phyloP scores from a whole-genome alignment of 768 basidiomycete genomes.

The Inosperma sp. region DNA sequence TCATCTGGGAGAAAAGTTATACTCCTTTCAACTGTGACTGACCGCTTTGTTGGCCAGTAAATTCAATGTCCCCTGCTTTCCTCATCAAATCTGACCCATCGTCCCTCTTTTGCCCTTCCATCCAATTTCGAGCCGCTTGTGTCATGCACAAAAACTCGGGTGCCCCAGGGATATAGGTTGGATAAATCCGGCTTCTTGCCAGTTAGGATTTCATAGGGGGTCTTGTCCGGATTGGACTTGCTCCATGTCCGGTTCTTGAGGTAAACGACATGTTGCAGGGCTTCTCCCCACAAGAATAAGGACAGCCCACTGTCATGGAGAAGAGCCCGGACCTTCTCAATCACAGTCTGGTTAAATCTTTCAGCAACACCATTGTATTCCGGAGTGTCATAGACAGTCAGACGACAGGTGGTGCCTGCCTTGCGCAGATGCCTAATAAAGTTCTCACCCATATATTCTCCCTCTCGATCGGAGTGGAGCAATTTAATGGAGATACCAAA shows the following conservation, averaged over 20 bases:
- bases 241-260: conserved; percentile 15
- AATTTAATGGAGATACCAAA: conserved; percentile 18
- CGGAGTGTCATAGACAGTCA: conserved; percentile 15
- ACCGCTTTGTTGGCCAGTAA: conserved; percentile 26
- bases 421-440: conserved; percentile 6
- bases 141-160: conserved; percentile 20
- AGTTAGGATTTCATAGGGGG: conserved; percentile 12
- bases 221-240: conserved; percentile 8
- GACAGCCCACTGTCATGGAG: conserved; percentile 24
- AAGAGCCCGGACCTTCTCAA: conserved; percentile 31
- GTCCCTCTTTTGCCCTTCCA: conserved; percentile 20
- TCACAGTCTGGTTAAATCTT: conserved; percentile 27
- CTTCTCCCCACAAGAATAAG: conserved; percentile 28
- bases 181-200: conserved; percentile 14
- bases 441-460: conserved; percentile 6
- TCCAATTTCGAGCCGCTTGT: conserved; percentile 24
- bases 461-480: conserved; percentile 12
- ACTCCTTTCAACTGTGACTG: conserved; percentile 28
- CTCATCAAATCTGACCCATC: conserved; percentile 34
- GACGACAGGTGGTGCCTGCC: background rate
- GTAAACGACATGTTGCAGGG: conserved; percentile 11
- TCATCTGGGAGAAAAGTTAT: conserved; percentile 15
- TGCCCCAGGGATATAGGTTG: conserved; percentile 14
- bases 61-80: conserved; percentile 27
- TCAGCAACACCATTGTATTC: conserved; percentile 39